Percentiles rank a stretch among this genome's conserved stretches.
Conservation (phyloP, 2,329 filamentous ascomycete species). For the Sarocladium strictum region DNA sequence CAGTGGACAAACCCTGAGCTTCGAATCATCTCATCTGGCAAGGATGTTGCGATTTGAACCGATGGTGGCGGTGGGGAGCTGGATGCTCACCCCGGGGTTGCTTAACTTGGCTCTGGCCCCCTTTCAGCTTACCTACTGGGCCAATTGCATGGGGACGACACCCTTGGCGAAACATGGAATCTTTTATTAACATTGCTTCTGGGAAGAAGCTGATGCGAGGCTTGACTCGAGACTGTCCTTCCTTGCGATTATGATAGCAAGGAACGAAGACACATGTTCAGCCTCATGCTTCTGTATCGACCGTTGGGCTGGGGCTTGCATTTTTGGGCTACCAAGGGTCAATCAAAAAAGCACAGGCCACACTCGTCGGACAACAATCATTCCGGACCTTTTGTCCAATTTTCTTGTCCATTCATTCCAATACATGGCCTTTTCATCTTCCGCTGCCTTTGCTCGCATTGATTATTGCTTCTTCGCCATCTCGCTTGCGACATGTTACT, state of each 20-base stretch:
- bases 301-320: too few species aligned
- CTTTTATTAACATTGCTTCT: neutral
- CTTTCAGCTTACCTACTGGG: neutral
- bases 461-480: slow-evolving; percentile 1
- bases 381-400: slow-evolving; percentile 2
- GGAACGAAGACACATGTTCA: neutral
- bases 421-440: slow-evolving; percentile 6
- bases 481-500: neutral
- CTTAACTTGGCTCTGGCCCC: neutral
- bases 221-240: neutral
- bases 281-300: neutral
- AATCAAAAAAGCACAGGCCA: neutral
- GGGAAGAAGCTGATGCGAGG: neutral
- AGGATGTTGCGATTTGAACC: slow-evolving; percentile 1
- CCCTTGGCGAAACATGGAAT: neutral
- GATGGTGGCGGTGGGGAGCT: slow-evolving; percentile 8
- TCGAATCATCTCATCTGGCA: neutral
- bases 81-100: neutral
- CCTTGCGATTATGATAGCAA: neutral
- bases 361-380: neutral
- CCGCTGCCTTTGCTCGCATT: neutral
- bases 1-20: too few species aligned
- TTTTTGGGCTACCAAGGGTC: neutral
- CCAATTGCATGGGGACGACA: neutral
- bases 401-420: slow-evolving; percentile 8